Evolutionary conservation across 352 stramenopile species (phyloP), one percentile per base, ranked within the genome.

Genomic region (Ochromonadaceae sp.): DNA sequence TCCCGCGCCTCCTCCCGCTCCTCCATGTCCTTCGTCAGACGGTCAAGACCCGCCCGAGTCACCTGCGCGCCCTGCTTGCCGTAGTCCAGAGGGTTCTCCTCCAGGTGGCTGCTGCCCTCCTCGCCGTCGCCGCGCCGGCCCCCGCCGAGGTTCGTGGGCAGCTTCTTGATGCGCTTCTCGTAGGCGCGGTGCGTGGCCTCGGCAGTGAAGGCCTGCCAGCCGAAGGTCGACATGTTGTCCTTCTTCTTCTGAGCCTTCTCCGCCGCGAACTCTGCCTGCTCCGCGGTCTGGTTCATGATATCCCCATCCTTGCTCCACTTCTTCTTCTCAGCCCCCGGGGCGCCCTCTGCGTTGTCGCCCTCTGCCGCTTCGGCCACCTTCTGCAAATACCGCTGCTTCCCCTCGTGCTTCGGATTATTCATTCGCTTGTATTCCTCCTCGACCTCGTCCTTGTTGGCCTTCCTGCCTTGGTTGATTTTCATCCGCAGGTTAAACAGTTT

Each of bases 141-240:
- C n/a, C 2, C 2, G 3, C 9, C 14, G 25, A n/a, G 14, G 14
- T 35, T 32, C 14, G 14, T 28, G 2, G 3, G 66, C 35, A 80
- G 46, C 25, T 69, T 56, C 9, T 71, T 46, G 34, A 77, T 44
- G 7, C 74, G 68, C 50, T 79, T 79, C 50, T 80, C 74, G 67
- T 81, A 81, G 30, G 67, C 69, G 59, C 69, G 66, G 58, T 78
- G 73, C 17, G 68, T 50, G 9, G 70, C 46, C 7, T 72, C 70
- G 1, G 2, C 26, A 50, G 46, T 81, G 55, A 78, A 78, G 47
- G 78, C 69, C 48, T 80, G 70, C 71, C 75, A 78, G 38, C 75
- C 68, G 44, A 59, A 72, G 14, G 57, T 65, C 10, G 48, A 49
- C 0, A 2, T 26, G 26, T 36, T 63, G 20, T 62, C 61, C 30